A percentile compares a stretch with the other conserved stretches of the same genome.
phyloP scores from a whole-genome alignment of 352 stramenopile species.

The Peronospora destructor region DNA sequence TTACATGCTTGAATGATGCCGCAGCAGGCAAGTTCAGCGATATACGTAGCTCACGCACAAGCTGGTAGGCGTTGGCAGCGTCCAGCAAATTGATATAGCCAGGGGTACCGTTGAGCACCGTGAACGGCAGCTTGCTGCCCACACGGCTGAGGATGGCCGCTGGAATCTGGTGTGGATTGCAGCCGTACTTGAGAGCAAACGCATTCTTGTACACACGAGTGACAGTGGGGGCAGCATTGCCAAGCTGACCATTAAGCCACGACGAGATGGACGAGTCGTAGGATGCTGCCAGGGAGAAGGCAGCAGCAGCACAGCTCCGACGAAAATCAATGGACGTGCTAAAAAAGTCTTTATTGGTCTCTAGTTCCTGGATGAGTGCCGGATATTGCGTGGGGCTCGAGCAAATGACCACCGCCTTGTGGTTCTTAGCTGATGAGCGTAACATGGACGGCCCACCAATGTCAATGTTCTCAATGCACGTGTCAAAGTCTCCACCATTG shows the following conservation, averaged over 20 bases:
- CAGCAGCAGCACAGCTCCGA: slow-evolving; percentile 72
- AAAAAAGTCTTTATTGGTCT: slow-evolving; percentile 78
- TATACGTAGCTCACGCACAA: slow-evolving; percentile 94
- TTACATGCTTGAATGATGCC: slow-evolving; percentile 99
- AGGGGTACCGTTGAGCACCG: slow-evolving; percentile 88
- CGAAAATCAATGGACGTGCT: slow-evolving; percentile 88
- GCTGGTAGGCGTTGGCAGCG: slow-evolving; percentile 98
- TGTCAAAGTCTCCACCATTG: slow-evolving; percentile 90
- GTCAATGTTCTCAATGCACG: slow-evolving; percentile 99
- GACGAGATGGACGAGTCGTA: slow-evolving; percentile 98
- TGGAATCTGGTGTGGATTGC: slow-evolving; percentile 99
- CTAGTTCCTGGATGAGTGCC: slow-evolving; percentile 89
- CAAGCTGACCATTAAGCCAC: slow-evolving; percentile 93
- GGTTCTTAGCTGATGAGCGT: slow-evolving; percentile 98
- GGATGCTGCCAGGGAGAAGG: slow-evolving; percentile 73
- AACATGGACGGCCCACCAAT: slow-evolving; percentile 99
- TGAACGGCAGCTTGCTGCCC: slow-evolving; percentile 77
- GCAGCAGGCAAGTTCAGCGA: slow-evolving; percentile 92
- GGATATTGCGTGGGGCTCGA: slow-evolving; percentile 94
- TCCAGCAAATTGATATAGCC: slow-evolving; percentile 99
- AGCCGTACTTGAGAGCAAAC: slow-evolving; percentile 92
- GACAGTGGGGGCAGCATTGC: slow-evolving; percentile 55
- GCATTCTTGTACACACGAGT: slow-evolving; percentile 95
- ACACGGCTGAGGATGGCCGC: slow-evolving; percentile 72
- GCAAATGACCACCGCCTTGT: slow-evolving; percentile 97